Evolutionary conservation across 352 stramenopile genomes (phyloP).

Genomic region (Pythium apleroticum): DNA sequence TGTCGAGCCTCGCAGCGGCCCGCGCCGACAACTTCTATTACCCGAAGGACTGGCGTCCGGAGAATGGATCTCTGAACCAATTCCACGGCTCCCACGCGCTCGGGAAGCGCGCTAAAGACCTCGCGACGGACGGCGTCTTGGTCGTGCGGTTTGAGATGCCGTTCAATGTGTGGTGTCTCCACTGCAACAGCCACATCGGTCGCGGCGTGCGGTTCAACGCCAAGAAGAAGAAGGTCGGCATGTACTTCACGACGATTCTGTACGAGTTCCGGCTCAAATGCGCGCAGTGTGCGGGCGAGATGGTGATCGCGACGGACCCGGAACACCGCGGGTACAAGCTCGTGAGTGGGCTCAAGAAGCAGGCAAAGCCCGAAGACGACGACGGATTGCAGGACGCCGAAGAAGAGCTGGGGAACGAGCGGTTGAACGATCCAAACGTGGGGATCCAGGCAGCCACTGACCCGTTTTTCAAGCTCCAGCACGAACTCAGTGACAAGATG

Average conservation of each 20-base stretch:
- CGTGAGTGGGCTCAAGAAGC: slow-evolving; percentile 87
- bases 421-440: slow-evolving; percentile 56
- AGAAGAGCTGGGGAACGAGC: slow-evolving; percentile 38
- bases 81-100: slow-evolving; percentile 76
- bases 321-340: slow-evolving; percentile 89
- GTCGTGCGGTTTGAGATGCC: slow-evolving; percentile 98
- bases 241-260: slow-evolving; percentile 91
- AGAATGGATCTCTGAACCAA: slow-evolving; percentile 85
- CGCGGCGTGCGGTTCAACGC: slow-evolving; percentile 96
- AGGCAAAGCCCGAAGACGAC: slow-evolving; percentile 41
- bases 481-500: slow-evolving; percentile 70
- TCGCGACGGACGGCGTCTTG: slow-evolving; percentile 75
- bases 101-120: slow-evolving; percentile 83
- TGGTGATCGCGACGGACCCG: slow-evolving; percentile 96
- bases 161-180: slow-evolving; percentile 93
- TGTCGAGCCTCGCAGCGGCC: slow-evolving; percentile 96
- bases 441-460: slow-evolving; percentile 44
- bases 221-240: slow-evolving; percentile 89
- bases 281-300: slow-evolving; percentile 77
- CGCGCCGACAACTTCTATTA: slow-evolving; percentile 98
- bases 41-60: slow-evolving; percentile 89
- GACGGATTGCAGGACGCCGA: slow-evolving; percentile 14
- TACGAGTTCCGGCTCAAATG: slow-evolving; percentile 96
- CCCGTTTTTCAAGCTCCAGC: slow-evolving; percentile 76
- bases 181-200: slow-evolving; percentile 71